Percentiles rank a stretch among this genome's conserved stretches.
phyloP scores from a whole-genome alignment of 345 rosid species.

The Pistacia atlantica region DNA sequence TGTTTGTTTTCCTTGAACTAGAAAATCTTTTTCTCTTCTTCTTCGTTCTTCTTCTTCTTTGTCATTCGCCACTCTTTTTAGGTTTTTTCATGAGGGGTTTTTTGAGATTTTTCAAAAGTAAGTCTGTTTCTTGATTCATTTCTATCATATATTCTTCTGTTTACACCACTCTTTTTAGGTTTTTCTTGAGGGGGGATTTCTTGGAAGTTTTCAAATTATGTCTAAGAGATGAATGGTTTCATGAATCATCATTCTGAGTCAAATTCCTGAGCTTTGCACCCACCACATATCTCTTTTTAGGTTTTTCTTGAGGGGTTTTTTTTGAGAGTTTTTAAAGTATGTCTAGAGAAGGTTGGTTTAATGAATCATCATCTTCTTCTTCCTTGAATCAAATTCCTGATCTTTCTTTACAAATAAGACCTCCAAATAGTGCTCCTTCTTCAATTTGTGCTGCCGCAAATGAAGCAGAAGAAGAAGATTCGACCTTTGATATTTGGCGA shows the following conservation, averaged over 20 bases:
- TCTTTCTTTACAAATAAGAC: conserved; percentile 65
- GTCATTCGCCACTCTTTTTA: neutral
- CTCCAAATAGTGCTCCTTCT: conserved; percentile 41
- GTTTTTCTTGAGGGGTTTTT: no score
- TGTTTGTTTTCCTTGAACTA: conserved; percentile 23
- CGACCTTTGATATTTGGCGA: conserved; percentile 35
- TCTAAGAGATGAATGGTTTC: no score
- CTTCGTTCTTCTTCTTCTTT: neutral
- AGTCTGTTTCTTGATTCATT: no score
- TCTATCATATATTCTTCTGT: neutral
- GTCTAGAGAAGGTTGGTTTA: conserved; percentile 27
- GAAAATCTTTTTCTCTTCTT: neutral
- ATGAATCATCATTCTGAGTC: no score
- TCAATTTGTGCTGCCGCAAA: conserved; percentile 29
- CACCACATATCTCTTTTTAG: no score
- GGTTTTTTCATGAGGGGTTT: neutral
- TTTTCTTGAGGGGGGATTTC: no score
- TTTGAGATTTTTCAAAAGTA: no score
- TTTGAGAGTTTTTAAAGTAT: conserved; percentile 2
- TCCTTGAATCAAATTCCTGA: conserved; percentile 44
- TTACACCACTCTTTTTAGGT: no score
- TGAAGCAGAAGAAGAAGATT: conserved; percentile 20
- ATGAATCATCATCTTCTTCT: conserved; percentile 24
- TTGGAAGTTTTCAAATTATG: no score
- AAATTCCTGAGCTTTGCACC: no score